Conservation (phyloP, 2,329 filamentous ascomycete genomes). For the Chrysoporthe cubensis region DNA sequence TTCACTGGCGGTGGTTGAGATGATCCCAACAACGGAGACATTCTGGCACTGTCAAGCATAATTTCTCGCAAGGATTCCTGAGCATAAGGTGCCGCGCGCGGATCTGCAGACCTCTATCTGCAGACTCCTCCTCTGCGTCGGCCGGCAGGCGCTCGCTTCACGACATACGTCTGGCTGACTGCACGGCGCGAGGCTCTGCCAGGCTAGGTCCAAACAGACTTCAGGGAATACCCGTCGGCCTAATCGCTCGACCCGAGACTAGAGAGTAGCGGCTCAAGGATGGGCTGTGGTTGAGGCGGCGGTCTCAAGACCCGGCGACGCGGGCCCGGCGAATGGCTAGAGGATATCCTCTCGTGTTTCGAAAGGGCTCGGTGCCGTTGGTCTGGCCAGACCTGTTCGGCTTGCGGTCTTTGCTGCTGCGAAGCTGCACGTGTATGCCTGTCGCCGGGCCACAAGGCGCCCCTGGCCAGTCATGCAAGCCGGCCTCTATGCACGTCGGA, state of each 20-base stretch:
- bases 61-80: not conserved
- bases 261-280: not conserved
- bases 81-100: no score
- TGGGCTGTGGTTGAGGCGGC: not conserved
- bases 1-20: not conserved
- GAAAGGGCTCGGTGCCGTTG: not conserved
- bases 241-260: not conserved
- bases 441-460: not conserved
- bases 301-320: not conserved
- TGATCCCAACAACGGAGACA: no score
- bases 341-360: not conserved
- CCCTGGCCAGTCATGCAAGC: not conserved
- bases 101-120: no score
- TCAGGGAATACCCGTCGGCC: conserved; percentile 7
- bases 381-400: not conserved
- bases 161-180: not conserved
- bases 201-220: not conserved
- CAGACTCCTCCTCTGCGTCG: not conserved
- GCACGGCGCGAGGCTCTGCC: conserved; percentile 17
- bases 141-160: not conserved
- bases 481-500: not conserved
- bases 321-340: not conserved
- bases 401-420: not conserved
- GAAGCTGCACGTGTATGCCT: conserved; percentile 5
- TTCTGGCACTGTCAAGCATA: not conserved